A percentile compares a stretch with the other conserved stretches of the same genome.
Evolutionary conservation across 2,329 filamentous ascomycete genomes (phyloP).

Genomic region (Cladosporium sphaerospermum): DNA sequence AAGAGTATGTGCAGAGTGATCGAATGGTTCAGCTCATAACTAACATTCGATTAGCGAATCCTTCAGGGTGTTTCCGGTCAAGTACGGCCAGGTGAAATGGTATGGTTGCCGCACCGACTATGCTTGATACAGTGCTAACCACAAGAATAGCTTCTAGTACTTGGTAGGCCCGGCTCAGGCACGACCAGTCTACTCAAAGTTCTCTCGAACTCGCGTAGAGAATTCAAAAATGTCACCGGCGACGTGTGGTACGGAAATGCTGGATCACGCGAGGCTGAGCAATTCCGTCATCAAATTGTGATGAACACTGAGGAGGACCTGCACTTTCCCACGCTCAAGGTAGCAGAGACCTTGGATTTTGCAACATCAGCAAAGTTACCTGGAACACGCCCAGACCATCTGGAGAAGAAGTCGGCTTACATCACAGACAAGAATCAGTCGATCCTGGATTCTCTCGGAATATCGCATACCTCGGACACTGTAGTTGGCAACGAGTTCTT

Average conservation of each 20-base stretch:
- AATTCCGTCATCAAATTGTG: slow-evolving; percentile 40
- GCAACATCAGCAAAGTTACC: slow-evolving; percentile 49
- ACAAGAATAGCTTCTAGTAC: slow-evolving; percentile 44
- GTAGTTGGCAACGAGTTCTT: slow-evolving; percentile 63
- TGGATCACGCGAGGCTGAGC: slow-evolving; percentile 34
- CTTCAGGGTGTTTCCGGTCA: slow-evolving; percentile 2
- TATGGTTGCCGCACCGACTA: slow-evolving; percentile 57
- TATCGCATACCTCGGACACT: slow-evolving; percentile 56
- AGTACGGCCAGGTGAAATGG: slow-evolving; percentile 6
- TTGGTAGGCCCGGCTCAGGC: slow-evolving; percentile 42
- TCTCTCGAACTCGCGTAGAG: slow-evolving; percentile 53
- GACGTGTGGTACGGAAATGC: slow-evolving; percentile 50
- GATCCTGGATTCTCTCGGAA: slow-evolving; percentile 51
- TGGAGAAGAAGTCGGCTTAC: slow-evolving; percentile 38
- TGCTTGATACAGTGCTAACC: slow-evolving; percentile 44
- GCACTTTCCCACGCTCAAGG: slow-evolving; percentile 52
- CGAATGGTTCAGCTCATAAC: not conserved
- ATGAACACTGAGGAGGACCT: slow-evolving; percentile 44
- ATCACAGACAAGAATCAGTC: slow-evolving; percentile 47
- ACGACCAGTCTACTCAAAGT: slow-evolving; percentile 65
- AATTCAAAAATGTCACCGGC: slow-evolving; percentile 18
- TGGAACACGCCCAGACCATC: slow-evolving; percentile 17
- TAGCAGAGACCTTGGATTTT: slow-evolving; percentile 51
- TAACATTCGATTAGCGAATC: not conserved
- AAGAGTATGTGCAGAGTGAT: not conserved